Conservation (phyloP, 805 yeast genomes). For the Nakazawaea populi region DNA sequence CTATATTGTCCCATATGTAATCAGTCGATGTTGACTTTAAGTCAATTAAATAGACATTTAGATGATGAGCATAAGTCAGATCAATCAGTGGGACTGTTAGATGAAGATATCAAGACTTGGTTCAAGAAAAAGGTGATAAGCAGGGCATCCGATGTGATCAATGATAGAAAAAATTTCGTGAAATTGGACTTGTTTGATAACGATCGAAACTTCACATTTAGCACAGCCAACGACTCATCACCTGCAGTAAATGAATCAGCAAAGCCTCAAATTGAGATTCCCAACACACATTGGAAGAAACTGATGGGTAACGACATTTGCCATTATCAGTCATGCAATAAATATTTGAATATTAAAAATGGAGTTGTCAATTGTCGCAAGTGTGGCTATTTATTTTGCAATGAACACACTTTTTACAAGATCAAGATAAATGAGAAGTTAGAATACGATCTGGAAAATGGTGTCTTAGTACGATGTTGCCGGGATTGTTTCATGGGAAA, state of each 20-base stretch:
- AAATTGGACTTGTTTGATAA: conserved; percentile 48
- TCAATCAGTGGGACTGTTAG: conserved; percentile 17
- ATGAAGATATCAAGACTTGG: conserved; percentile 37
- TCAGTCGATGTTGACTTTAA: conserved; percentile 46
- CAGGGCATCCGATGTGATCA: conserved; percentile 31
- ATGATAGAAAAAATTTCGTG: conserved; percentile 30
- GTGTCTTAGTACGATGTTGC: conserved; percentile 73
- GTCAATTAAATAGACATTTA: conserved; percentile 60
- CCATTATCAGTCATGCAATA: conserved; percentile 32
- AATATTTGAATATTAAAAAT: conserved; percentile 39
- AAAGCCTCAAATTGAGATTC: conserved; percentile 10
- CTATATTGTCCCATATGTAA: conserved; percentile 64
- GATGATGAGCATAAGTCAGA: conserved; percentile 57
- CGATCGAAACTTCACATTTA: conserved; percentile 11
- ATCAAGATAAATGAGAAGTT: conserved; percentile 46
- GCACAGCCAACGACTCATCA: conserved; percentile 13
- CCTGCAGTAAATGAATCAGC: not conserved
- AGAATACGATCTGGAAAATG: conserved; percentile 38
- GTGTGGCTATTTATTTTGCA: conserved; percentile 72
- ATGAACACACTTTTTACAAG: conserved; percentile 50
- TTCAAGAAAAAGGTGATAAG: conserved; percentile 31
- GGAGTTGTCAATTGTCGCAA: conserved; percentile 66
- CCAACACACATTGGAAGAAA: conserved; percentile 54
- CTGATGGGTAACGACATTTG: conserved; percentile 41
- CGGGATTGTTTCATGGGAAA: conserved; percentile 47